Evolutionary conservation across 2,329 filamentous ascomycete species (phyloP).

Genomic region (Colletotrichum spinosum): DNA sequence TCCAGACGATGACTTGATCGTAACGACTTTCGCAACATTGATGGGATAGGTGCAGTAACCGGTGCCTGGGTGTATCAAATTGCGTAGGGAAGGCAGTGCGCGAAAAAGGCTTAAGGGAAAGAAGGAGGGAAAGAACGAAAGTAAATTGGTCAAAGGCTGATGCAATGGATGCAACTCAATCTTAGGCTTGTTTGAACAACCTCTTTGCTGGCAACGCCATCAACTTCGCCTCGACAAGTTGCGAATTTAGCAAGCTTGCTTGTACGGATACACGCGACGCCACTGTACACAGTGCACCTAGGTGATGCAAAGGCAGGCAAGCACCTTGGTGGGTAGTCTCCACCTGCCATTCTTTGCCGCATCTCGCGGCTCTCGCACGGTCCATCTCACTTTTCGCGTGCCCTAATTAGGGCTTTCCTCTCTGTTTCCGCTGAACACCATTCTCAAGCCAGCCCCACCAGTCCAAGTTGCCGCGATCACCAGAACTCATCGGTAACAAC

Average conservation of each 20-base stretch:
- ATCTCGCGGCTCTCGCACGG: constrained; percentile 3
- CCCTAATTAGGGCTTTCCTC: constrained; percentile 37
- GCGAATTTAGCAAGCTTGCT: not conserved
- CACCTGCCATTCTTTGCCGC: not conserved
- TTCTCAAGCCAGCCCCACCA: constrained; percentile 35
- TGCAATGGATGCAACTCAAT: no score
- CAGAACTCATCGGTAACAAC: constrained; percentile 46
- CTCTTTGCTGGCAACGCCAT: no score
- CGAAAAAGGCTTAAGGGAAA: no score
- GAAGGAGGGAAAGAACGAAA: no score
- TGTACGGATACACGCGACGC: not conserved
- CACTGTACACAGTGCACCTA: not conserved
- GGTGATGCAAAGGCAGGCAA: not conserved
- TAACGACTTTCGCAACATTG: no score
- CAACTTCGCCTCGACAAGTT: not conserved
- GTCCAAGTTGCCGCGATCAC: constrained; percentile 29
- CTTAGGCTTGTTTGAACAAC: no score
- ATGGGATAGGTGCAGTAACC: no score
- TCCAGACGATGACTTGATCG: no score
- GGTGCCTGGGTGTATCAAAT: no score
- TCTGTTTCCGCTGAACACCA: constrained; percentile 28
- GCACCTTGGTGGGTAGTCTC: not conserved
- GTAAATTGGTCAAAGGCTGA: no score
- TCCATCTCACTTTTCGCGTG: constrained; percentile 20
- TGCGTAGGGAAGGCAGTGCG: no score